Conservation (phyloP, 2,329 filamentous ascomycete genomes). For the Aspergillus fijiensis region DNA sequence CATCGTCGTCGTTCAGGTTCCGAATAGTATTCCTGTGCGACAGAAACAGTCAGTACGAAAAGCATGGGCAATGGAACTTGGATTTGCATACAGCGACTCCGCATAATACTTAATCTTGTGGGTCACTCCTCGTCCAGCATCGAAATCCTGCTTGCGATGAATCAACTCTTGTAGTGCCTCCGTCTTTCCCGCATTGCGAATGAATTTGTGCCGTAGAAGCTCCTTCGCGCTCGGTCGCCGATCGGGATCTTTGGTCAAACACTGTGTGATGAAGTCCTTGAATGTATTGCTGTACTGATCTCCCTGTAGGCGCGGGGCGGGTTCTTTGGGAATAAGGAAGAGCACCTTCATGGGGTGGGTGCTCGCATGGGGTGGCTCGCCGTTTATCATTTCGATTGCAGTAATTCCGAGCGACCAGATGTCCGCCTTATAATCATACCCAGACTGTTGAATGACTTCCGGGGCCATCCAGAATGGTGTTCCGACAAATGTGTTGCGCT, state of each 20-base stretch:
- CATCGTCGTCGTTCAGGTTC: constrained; percentile 67
- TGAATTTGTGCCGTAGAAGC: constrained; percentile 82
- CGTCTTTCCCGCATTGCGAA: constrained; percentile 80
- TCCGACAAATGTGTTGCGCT: constrained; percentile 95
- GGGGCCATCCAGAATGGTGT: constrained; percentile 98
- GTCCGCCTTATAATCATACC: constrained; percentile 84
- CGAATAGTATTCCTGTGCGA: constrained; percentile 59
- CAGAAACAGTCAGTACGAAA: constrained; percentile 19
- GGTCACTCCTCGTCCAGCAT: constrained; percentile 68
- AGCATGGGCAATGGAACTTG: neutral
- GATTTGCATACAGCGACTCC: constrained; percentile 69
- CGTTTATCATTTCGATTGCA: constrained; percentile 83
- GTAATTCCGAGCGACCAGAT: constrained; percentile 93
- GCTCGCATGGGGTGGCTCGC: constrained; percentile 81
- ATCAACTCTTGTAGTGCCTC: constrained; percentile 87
- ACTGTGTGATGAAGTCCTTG: constrained; percentile 89
- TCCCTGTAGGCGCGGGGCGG: constrained; percentile 80
- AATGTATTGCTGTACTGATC: constrained; percentile 80
- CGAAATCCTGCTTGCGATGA: constrained; percentile 74
- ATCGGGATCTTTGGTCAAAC: constrained; percentile 89
- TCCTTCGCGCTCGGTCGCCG: constrained; percentile 81
- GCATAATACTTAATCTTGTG: constrained; percentile 84
- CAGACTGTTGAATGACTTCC: constrained; percentile 86
- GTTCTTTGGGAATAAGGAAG: constrained; percentile 85
- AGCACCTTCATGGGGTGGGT: constrained; percentile 93